Evolutionary conservation across 305 asterid genomes (phyloP), one percentile per base, ranked within the genome.

Genomic region (Plantago coronopus): DNA sequence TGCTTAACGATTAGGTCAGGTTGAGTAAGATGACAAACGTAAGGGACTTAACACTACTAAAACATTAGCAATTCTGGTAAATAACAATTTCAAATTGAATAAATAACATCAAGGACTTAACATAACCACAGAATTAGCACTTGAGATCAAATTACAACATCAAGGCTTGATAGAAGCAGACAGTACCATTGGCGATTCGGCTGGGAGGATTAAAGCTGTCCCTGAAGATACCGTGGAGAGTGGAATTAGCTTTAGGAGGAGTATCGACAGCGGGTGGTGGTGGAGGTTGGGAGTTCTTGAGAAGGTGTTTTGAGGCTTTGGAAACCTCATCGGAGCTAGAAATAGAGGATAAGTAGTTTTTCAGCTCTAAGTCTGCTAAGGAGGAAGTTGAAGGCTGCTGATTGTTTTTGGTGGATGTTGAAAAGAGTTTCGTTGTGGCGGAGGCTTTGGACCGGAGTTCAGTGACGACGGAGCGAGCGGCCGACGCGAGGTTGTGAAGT

Each of bases 401-500:
- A 64, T 47, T 21, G 65, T 78, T 46, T 70, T 73, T 29, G 64
- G 64, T 54, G 51, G 72, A 38, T 59, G 72, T 47, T 21, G 68
- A 22, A 27, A 5, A 5, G 5, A 27, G 31, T 27, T 27, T 27
- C 31, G 2, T 27, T 7, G 12, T 2, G 59, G 61, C 17, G 19
- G 68, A 55, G 58, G 74, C 76, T 18, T 64, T 27, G 8, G 61
- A 46, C 50, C 78, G 21, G 10, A 71, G 48, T 46, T 53, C 68
- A 31, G 76, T 68, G 38, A 74, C 59, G 64, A 83, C 79, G 74
- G 80, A 64, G 46, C 85, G 82, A 71, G 71, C 42, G 59, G 76
- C 77, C 59, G 84, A 51, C 49, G 54, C 46, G 65, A 83, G 82
- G 82, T 73, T 75, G 77, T 73, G 72, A 69, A 79, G 56, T 65